Conservation (phyloP, 306 rosid genomes). For the Medicago ruthenica region DNA sequence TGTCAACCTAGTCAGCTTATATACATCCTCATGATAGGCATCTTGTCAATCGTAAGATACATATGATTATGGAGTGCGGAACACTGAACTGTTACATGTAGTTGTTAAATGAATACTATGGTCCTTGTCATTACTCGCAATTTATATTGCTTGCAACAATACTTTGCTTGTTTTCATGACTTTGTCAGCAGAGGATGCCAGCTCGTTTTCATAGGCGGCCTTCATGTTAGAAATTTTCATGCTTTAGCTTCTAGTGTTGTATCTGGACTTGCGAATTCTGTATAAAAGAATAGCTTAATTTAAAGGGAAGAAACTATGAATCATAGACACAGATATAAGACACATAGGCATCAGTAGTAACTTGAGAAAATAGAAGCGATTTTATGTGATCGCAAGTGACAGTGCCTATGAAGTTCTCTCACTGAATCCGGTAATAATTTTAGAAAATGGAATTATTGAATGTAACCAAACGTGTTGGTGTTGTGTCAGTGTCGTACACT, state of each 20-base stretch:
- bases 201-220: not conserved
- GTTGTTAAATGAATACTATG: not conserved
- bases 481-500: not conserved
- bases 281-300: too few species aligned
- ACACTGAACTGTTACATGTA: not conserved
- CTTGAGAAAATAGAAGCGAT: not conserved
- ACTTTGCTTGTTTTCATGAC: constrained; percentile 18
- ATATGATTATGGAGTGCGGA: not conserved
- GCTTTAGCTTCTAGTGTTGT: too few species aligned
- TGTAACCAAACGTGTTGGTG: not conserved
- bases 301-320: not conserved
- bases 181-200: not conserved
- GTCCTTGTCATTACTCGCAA: not conserved
- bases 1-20: not conserved
- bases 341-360: not conserved
- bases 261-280: too few species aligned
- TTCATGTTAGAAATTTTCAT: too few species aligned
- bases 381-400: not conserved
- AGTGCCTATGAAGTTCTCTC: too few species aligned
- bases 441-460: not conserved
- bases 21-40: not conserved
- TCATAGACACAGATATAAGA: not conserved
- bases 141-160: not conserved
- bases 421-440: not conserved
- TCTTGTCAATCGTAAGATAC: constrained; percentile 7